Percentiles rank a stretch among this genome's conserved stretches.
phyloP scores from a whole-genome alignment of 441 rosid species.

The Erodium texanum region DNA sequence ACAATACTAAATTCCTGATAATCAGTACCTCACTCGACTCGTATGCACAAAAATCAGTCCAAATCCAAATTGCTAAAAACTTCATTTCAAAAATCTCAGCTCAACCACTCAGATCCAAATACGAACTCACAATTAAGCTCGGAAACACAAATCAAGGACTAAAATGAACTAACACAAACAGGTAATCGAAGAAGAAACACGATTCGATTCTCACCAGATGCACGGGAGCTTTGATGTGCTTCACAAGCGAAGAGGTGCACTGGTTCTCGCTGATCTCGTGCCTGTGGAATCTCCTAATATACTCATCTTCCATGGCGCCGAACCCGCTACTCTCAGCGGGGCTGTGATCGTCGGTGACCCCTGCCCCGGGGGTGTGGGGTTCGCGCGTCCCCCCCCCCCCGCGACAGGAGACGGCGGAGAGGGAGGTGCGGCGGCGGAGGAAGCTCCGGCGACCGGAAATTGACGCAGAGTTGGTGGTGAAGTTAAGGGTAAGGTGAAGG shows the following conservation, averaged over 20 bases:
- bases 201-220: slow-evolving; percentile 22
- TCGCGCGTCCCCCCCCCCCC: slow-evolving; percentile 30
- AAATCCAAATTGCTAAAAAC: background rate
- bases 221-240: slow-evolving; percentile 40
- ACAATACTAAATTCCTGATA: background rate
- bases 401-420: background rate
- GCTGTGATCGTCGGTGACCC: slow-evolving; percentile 22
- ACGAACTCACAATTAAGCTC: background rate
- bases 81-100: background rate
- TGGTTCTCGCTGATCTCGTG: slow-evolving; percentile 28
- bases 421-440: background rate
- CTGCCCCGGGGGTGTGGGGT: no score
- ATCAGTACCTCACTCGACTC: background rate
- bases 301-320: slow-evolving; percentile 23
- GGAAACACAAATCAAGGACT: background rate
- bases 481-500: no score
- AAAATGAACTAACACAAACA: no score
- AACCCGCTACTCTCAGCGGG: background rate
- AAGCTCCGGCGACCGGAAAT: background rate
- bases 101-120: background rate
- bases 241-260: slow-evolving; percentile 34
- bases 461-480: background rate
- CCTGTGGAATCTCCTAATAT: slow-evolving; percentile 23
- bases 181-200: no score
- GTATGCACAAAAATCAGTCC: background rate